These are phyloP conservation scores for Streptanthus diversifolius DNA, from an alignment of 345 rosid genomes.

Conservation along the genomic window DNA sequence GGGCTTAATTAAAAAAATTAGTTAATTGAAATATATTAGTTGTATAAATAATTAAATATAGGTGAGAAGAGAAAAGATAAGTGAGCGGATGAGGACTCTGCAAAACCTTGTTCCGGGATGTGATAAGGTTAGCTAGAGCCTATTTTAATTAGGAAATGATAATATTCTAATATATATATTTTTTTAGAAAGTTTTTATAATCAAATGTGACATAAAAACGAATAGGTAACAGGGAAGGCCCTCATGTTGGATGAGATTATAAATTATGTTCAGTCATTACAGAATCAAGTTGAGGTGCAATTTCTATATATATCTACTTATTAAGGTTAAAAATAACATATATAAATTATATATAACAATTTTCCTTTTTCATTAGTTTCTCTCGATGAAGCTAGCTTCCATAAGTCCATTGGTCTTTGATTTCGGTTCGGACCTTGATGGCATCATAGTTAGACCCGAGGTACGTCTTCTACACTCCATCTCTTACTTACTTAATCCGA, in stretches of 20 bases:
- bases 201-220: slow-evolving; percentile 37
- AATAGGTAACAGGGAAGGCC: slow-evolving; percentile 78
- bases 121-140: slow-evolving; percentile 50
- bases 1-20: background rate
- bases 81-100: slow-evolving; percentile 63
- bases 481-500: background rate
- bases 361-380: slow-evolving; percentile 41
- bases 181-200: slow-evolving; percentile 19
- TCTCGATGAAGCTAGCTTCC: slow-evolving; percentile 73
- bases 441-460: slow-evolving; percentile 50
- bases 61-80: slow-evolving; percentile 77
- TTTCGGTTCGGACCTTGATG: slow-evolving; percentile 50
- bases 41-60: slow-evolving; percentile 17
- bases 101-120: slow-evolving; percentile 79
- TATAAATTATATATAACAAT: background rate
- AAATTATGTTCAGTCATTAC: slow-evolving; percentile 68
- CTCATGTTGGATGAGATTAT: slow-evolving; percentile 82
- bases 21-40: background rate
- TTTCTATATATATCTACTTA: background rate
- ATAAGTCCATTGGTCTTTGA: slow-evolving; percentile 60
- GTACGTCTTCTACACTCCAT: slow-evolving; percentile 28
- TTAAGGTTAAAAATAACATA: background rate
- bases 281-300: slow-evolving; percentile 69
- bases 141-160: background rate
- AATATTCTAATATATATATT: background rate